A percentile compares a stretch with the other conserved stretches of the same genome.
Conservation (phyloP, 352 stramenopile genomes). For the Elongisporangium anandrum region DNA sequence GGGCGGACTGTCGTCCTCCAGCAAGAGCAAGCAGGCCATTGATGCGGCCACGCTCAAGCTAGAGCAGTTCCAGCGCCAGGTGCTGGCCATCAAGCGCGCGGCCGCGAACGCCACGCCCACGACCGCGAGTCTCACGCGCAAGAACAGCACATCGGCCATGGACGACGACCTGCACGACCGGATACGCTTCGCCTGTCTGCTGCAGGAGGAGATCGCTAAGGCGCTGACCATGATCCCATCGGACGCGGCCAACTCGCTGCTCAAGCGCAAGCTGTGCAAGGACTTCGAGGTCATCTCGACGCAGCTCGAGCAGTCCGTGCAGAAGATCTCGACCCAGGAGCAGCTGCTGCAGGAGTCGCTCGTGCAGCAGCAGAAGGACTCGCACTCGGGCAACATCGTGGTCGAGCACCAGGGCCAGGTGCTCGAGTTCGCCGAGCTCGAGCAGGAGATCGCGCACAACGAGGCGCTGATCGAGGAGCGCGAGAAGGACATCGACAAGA, state of each 20-base stretch:
- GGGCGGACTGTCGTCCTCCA: slow-evolving; percentile 6
- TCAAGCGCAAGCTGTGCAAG: slow-evolving; percentile 80
- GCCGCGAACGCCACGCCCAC: slow-evolving; percentile 9
- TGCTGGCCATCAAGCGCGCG: slow-evolving; percentile 71
- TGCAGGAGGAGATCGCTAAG: slow-evolving; percentile 81
- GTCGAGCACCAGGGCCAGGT: slow-evolving; percentile 69
- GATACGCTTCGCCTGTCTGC: slow-evolving; percentile 77
- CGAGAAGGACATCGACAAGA: slow-evolving; percentile 82
- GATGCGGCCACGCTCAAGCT: slow-evolving; percentile 73
- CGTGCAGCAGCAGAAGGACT: slow-evolving; percentile 27
- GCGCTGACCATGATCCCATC: slow-evolving; percentile 49
- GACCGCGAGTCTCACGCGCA: slow-evolving; percentile 1
- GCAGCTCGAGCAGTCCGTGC: slow-evolving; percentile 62
- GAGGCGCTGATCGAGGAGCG: slow-evolving; percentile 87
- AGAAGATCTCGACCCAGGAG: slow-evolving; percentile 60
- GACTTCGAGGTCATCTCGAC: slow-evolving; percentile 77
- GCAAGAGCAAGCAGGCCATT: slow-evolving; percentile 46
- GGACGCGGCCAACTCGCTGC: slow-evolving; percentile 54
- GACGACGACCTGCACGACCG: slow-evolving; percentile 81
- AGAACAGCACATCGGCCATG: slow-evolving; percentile 15
- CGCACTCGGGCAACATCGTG: slow-evolving; percentile 40
- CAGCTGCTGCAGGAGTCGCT: slow-evolving; percentile 54
- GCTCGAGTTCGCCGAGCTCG: slow-evolving; percentile 74
- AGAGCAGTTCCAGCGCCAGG: slow-evolving; percentile 81
- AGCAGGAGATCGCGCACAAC: slow-evolving; percentile 86